Base-by-base conservation (phyloP, 164 flowering plant genomes). In the Stephania yunnanensis region DNA sequence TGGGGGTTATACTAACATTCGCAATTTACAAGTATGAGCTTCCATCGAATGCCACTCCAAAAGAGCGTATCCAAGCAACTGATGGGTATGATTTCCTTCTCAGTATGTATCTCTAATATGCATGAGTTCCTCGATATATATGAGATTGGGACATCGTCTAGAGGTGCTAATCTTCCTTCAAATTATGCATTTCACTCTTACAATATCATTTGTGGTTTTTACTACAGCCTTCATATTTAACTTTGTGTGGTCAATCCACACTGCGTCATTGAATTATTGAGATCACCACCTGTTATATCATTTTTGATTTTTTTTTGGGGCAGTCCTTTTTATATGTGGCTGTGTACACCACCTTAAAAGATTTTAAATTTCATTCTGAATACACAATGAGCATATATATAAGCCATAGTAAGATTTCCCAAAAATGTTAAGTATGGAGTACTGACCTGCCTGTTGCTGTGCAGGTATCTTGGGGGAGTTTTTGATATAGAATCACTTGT, bases 381-480 rank as follows among this genome's bases (percentile, higher is more conserved):
- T 36, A 7, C 53, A 12, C 13, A 8, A 8, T 48, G 53, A 48
- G 13, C 55, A 50, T 50, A 50, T 50, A 11, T 7, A 50, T 50
- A 50, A 50, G 55, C 55, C 11, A 50, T 50, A 50, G 4, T 10
- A 7, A 50, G 55, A 50, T 3, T 10, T 15, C 55, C 55, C 25
- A 25, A 25, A 25, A 25, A 25, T 25, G 25, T 25, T 25, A 50
- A 50, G 11, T 8, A 50, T 15, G 42, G 42, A 36, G 25, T 36
- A 36, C 42, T 36, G 42, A 36, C 42, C 42, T 36, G 42, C 4
- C 42, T 69, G 22, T 65, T 78, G 70, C 69, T 75, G 22, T 55
- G 31, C 90, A 95, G 99, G 88, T 95, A 95, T 77, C 86, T 95
- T 44, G 99, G 99, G 52, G 99, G 97, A 76, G 79, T 90, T 55